Evolutionary conservation across 768 basidiomycete genomes (phyloP), one percentile per base, ranked within the genome.

Genomic region (Russula lepida): DNA sequence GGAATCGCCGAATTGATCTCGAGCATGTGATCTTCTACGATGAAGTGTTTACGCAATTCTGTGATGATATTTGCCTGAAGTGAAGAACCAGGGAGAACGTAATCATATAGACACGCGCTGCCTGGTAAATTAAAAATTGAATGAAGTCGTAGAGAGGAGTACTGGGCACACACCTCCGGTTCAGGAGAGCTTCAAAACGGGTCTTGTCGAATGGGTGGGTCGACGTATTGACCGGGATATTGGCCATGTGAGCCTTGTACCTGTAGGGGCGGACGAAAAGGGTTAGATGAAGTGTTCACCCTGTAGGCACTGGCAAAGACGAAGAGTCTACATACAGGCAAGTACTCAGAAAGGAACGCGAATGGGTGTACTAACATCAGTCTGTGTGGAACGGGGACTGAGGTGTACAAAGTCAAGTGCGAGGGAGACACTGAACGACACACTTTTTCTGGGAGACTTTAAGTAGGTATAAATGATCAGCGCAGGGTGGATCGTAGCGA

Each of bases 1-100:
- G n/a, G n/a, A n/a, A n/a, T n/a, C n/a, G n/a, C n/a, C n/a, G 95
- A 98, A 70, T 98, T 95, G 66, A 98, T 84, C 74, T 98, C 95
- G 68, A 95, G 85, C 97, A 98, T 99, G 75, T 90, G 84, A 69
- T 99, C 95, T 69, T 98, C 92, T 70, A 98, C 81, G 78, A 99
- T 98, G 70, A 98, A 98, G 76, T 98, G 97, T 71, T 88, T 88
- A 57, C 95, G 82, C 97, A 95, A 98, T 80, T 91, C 91, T 0
- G 88, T 77, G 71, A 98, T 87, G 75, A 99, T 92, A 79, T 98
- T 98, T 61, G 95, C 92, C 69, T 98, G 95, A 35, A 98, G 81
- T 2, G 93, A 83, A 1, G 97, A 95, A 62, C 97, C 95, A 0
- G 95, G 92, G 56, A 95, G 95, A 46, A 95, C 95, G 70, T 97